Evolutionary conservation across 225 moss, liverwort and hornwort species (phyloP), one percentile per base, ranked within the genome.

Genomic region (Polytrichum formosum): DNA sequence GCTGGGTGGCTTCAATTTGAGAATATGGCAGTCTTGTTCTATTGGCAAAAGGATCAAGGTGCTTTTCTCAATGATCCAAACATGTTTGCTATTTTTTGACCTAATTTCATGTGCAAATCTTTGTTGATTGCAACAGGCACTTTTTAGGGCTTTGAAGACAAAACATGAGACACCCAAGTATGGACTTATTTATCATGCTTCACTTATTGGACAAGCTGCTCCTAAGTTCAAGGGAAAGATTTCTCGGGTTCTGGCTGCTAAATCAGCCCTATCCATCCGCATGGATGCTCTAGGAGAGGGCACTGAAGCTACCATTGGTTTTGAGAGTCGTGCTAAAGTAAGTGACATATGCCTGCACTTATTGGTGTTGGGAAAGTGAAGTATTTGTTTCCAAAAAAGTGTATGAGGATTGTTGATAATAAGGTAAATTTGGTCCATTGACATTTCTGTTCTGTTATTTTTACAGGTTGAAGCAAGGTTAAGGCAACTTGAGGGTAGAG

Each of bases 131-230:
- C 6, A 73, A 62, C 82, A 88, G 84, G 95, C 93, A 0, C 80
- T 93, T 8, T 95, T 93, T 46, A 90, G 93, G 76, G 93, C 93
- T 55, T 74, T 93, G 71, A 95, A 95, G 86, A 93, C 95, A 18
- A 95, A 95, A 78, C 92, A 93, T 22, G 90, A 95, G 28, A 95
- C 95, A 37, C 95, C 95, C 20, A 93, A 93, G 79, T 95, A 95
- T 69, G 95, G 95, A 5, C 88, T 95, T 6, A 95, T 95, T 23
- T 95, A 95, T 73, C 93, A 95, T 76, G 91, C 91, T 9, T 91
- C 95, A 1, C 76, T 95, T 61, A 91, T 95, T 5, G 95, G 95
- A 4, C 95, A 95, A 73, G 93, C 95, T 5, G 88, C 95, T 8
- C 91, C 95, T 1, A 93, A 95, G 56, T 91, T 90, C 54, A 91